Percentiles rank a stretch among this genome's conserved stretches.
Evolutionary conservation across 495 filamentous ascomycete species (phyloP).

Genomic region (Corynascus novoguineensis): DNA sequence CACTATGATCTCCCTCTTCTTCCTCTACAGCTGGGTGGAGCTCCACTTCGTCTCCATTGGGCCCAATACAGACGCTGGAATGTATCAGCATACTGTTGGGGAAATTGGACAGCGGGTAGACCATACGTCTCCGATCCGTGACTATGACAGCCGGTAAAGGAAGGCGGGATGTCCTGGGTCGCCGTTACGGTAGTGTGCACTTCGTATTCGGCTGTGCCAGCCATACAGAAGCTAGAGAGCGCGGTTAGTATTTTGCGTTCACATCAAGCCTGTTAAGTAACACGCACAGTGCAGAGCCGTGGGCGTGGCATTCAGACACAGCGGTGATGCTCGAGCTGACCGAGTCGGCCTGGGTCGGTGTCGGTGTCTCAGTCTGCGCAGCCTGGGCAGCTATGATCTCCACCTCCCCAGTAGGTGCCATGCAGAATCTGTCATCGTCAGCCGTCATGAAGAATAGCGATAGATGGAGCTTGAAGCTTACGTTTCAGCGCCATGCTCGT

Average conservation of each 20-base stretch:
- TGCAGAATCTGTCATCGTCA: conserved; percentile 4
- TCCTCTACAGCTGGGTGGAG: neutral
- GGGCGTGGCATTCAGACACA: conserved; percentile 17
- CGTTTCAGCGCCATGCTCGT: conserved; percentile 10
- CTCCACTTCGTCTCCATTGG: conserved; percentile 10
- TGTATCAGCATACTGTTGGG: neutral
- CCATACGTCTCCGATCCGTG: neutral
- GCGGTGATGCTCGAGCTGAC: conserved; percentile 6
- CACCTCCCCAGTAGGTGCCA: conserved; percentile 11
- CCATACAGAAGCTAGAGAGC: conserved; percentile 13
- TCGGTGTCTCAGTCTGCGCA: neutral
- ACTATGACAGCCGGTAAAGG: conserved; percentile 23
- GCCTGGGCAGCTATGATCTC: conserved; percentile 12
- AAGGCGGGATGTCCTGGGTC: conserved; percentile 17
- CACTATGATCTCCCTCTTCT: conserved; percentile 9
- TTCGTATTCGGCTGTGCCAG: conserved; percentile 17
- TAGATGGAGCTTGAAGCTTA: neutral
- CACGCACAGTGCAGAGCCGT: conserved; percentile 14
- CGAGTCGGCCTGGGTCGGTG: conserved; percentile 4
- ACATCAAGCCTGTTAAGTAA: neutral
- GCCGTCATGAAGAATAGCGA: neutral
- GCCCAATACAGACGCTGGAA: neutral
- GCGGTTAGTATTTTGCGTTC: neutral
- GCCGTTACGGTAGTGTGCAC: conserved; percentile 17
- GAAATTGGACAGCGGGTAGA: no score